Conservation (phyloP, 1,139 yeast genomes). For the Nakaseomyces delphensis region DNA sequence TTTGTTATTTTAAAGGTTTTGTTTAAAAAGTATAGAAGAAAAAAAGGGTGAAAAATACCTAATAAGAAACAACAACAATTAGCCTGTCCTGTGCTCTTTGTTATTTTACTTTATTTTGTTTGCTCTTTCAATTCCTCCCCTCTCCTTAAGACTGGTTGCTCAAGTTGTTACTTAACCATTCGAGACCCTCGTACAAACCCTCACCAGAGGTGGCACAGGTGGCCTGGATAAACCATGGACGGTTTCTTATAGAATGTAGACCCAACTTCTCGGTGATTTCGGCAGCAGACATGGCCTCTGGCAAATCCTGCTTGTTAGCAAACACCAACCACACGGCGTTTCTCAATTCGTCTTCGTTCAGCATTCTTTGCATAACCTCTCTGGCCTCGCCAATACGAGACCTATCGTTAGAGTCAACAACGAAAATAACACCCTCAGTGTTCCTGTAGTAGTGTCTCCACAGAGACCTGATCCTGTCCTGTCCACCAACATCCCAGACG, state of each 20-base stretch:
- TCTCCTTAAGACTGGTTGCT: constrained; percentile 39
- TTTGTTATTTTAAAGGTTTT: not conserved
- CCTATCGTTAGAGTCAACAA: constrained; percentile 88
- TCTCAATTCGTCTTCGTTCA: constrained; percentile 88
- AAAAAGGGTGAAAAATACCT: not conserved
- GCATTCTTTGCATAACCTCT: constrained; percentile 89
- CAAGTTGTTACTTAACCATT: constrained; percentile 82
- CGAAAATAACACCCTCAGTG: constrained; percentile 90
- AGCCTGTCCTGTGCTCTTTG: too few species aligned
- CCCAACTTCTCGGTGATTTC: constrained; percentile 82
- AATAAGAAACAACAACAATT: not conserved
- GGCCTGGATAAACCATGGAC: constrained; percentile 87
- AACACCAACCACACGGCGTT: constrained; percentile 83
- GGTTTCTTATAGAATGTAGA: constrained; percentile 72
- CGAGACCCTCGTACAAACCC: constrained; percentile 84
- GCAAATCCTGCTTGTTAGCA: constrained; percentile 91
- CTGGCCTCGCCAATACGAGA: constrained; percentile 91
- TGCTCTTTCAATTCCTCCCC: not conserved
- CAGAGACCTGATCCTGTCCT: constrained; percentile 88
- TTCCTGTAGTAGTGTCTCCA: constrained; percentile 95
- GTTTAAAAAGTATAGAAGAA: not conserved
- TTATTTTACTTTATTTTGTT: too few species aligned
- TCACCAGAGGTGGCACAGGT: constrained; percentile 89
- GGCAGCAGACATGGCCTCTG: constrained; percentile 86
- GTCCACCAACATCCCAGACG: constrained; percentile 98